These are phyloP conservation scores for Yamadazyma sp. DNA, from an alignment of 1,139 yeast genomes.

Conservation along the genomic window DNA sequence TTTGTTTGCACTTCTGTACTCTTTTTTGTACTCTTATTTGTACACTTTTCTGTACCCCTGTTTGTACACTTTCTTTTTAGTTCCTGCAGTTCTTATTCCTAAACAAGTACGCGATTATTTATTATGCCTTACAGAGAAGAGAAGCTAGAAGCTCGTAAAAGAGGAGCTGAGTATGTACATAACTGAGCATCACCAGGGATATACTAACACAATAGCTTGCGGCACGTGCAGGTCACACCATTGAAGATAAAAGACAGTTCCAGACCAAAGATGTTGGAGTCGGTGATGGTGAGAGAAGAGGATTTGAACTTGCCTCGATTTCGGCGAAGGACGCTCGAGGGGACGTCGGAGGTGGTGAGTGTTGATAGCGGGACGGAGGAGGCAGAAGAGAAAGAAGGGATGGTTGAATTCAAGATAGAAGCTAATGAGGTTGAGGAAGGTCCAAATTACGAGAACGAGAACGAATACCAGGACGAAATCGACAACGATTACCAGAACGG, in stretches of 20 bases:
- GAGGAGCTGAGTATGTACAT: slow-evolving; percentile 45
- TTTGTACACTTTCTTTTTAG: too few species aligned
- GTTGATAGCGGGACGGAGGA: neutral
- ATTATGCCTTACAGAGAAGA: slow-evolving; percentile 16
- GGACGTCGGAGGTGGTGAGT: too few species aligned
- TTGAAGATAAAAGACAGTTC: slow-evolving; percentile 12
- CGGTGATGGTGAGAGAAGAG: slow-evolving; percentile 25
- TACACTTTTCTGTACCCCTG: too few species aligned
- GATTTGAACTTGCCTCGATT: slow-evolving; percentile 26
- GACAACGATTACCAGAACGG: too few species aligned
- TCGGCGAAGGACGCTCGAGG: slow-evolving; percentile 11
- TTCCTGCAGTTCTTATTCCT: too few species aligned
- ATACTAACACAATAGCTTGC: slow-evolving; percentile 12
- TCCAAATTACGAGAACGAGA: too few species aligned
- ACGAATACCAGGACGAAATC: too few species aligned
- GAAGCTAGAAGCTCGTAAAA: slow-evolving; percentile 28
- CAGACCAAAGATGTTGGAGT: slow-evolving; percentile 19
- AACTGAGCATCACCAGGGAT: neutral
- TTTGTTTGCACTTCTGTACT: neutral
- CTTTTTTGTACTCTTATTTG: too few species aligned
- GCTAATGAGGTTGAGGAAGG: too few species aligned
- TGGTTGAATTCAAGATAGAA: too few species aligned
- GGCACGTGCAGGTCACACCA: slow-evolving; percentile 14
- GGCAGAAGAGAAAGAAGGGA: neutral
- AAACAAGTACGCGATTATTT: too few species aligned